These are phyloP conservation scores for Dionaea muscipula DNA, from an alignment of 179 eudicot genomes.

Conservation along the genomic window DNA sequence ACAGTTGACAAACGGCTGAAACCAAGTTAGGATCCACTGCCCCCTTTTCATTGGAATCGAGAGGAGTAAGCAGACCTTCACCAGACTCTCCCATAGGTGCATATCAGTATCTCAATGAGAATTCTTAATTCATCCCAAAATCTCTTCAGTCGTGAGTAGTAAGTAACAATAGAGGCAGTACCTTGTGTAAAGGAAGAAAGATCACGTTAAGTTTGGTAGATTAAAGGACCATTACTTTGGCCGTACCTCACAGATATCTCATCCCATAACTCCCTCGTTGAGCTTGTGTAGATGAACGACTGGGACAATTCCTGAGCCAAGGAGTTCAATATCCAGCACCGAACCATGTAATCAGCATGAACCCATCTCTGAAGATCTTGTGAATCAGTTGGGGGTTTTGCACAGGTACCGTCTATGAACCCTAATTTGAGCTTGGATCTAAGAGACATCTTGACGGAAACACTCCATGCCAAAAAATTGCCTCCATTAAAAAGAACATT, in stretches of 20 bases:
- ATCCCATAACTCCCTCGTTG: not conserved
- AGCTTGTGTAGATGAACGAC: not conserved
- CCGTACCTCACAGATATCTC: not conserved
- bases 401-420: not conserved
- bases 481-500: not conserved
- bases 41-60: too few relatives aligned
- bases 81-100: not conserved
- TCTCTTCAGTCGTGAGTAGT: not conserved
- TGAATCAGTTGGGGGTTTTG: not conserved
- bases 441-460: not conserved
- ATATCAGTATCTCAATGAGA: not conserved
- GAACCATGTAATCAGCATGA: not conserved
- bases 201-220: not conserved
- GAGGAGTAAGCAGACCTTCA: too few relatives aligned
- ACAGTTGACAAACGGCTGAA: too few relatives aligned
- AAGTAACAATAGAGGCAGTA: not conserved
- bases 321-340: slow-evolving; percentile 2
- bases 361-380: not conserved
- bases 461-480: not conserved
- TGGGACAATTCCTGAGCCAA: not conserved
- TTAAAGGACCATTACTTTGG: slow-evolving; percentile 3
- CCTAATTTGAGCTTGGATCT: not conserved
- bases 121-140: not conserved
- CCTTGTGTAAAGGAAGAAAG: not conserved
- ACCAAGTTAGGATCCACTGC: too few relatives aligned